These are phyloP conservation scores for Pseudevernia furfuracea DNA, from an alignment of 495 filamentous ascomycete species.

Conservation along the genomic window DNA sequence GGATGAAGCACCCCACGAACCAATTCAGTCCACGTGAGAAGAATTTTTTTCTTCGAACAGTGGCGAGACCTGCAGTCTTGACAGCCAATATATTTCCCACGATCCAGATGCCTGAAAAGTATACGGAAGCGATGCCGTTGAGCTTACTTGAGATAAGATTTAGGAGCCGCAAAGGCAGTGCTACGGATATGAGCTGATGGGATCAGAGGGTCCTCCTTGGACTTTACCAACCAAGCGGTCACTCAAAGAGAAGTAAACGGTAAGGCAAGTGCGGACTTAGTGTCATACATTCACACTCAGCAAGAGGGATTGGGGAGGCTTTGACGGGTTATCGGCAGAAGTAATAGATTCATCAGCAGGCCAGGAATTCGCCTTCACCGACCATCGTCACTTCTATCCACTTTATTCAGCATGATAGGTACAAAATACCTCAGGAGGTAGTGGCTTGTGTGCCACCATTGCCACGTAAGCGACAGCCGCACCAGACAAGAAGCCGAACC, in stretches of 20 bases:
- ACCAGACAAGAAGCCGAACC: not conserved
- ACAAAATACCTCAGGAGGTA: not conserved
- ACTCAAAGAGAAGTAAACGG: not conserved
- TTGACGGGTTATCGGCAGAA: constrained; percentile 12
- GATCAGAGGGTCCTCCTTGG: not conserved
- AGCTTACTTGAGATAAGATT: not conserved
- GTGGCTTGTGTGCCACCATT: not conserved
- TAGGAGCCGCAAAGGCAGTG: not conserved
- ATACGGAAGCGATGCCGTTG: not conserved
- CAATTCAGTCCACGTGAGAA: not conserved
- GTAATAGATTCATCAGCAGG: not conserved
- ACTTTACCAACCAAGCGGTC: not conserved
- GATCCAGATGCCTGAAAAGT: not conserved
- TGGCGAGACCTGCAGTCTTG: not conserved
- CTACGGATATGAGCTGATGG: not conserved
- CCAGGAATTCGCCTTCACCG: constrained; percentile 3
- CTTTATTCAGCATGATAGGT: constrained; percentile 1
- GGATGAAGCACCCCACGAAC: not conserved
- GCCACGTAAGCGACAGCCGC: constrained; percentile 4
- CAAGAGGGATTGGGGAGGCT: constrained; percentile 6
- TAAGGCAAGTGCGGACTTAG: not conserved
- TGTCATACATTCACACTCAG: not conserved
- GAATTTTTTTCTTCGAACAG: not conserved
- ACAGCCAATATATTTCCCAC: not conserved
- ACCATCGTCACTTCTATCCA: not conserved